Evolutionary conservation across 2,329 filamentous ascomycete species (phyloP).

Genomic region (Pseudogymnoascus sp.): DNA sequence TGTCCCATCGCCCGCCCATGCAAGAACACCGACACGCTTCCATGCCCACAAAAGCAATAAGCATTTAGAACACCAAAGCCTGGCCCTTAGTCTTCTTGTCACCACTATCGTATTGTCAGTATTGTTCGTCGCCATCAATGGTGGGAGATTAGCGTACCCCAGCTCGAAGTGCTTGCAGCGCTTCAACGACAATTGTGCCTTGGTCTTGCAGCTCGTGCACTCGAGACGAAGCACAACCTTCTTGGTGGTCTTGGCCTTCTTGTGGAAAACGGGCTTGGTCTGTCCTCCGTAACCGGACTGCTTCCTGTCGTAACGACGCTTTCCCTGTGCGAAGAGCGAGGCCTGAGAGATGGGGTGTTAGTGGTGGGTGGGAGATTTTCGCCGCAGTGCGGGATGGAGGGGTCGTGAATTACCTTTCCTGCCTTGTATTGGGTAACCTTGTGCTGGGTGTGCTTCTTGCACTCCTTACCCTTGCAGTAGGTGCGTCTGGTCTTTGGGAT

Average conservation of each 20-base stretch:
- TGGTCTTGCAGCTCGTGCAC: slow-evolving; percentile 96
- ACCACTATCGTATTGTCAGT: slow-evolving; percentile 62
- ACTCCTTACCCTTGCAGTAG: slow-evolving; percentile 95
- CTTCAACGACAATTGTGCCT: slow-evolving; percentile 96
- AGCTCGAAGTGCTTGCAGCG: slow-evolving; percentile 99
- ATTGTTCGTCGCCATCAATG: slow-evolving; percentile 14
- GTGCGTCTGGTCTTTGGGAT: slow-evolving; percentile 96
- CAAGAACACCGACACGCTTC: slow-evolving; percentile 4
- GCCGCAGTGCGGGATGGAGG: neutral
- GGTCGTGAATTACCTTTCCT: slow-evolving; percentile 60
- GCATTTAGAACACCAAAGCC: slow-evolving; percentile 95
- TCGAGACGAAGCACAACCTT: slow-evolving; percentile 98
- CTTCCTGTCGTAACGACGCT: slow-evolving; percentile 99
- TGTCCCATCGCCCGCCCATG: slow-evolving; percentile 1
- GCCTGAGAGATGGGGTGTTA: slow-evolving; percentile 43
- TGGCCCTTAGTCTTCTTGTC: slow-evolving; percentile 99
- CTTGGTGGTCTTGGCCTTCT: slow-evolving; percentile 99
- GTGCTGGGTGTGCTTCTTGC: slow-evolving; percentile 86
- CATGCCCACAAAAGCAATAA: slow-evolving; percentile 30
- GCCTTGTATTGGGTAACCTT: slow-evolving; percentile 97
- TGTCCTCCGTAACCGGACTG: slow-evolving; percentile 99
- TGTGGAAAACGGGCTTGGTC: slow-evolving; percentile 99
- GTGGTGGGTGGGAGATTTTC: neutral
- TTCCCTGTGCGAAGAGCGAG: slow-evolving; percentile 95
- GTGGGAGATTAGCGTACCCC: slow-evolving; percentile 58